A percentile compares a stretch with the other conserved stretches of the same genome.
Evolutionary conservation across 306 rosid genomes (phyloP).

Genomic region (Citrullus amarus): DNA sequence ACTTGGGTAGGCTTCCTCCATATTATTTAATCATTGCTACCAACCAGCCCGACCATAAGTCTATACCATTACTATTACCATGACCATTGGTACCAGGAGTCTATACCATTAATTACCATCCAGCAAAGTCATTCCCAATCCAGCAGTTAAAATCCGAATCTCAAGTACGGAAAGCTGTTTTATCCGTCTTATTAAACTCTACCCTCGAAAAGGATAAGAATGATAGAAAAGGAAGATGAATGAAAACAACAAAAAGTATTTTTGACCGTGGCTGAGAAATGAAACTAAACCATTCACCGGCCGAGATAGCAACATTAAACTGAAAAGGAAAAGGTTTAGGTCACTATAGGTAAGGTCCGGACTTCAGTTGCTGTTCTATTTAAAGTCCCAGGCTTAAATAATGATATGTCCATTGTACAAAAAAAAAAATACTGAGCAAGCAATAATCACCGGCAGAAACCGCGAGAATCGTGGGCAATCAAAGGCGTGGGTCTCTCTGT

Average conservation of each 20-base stretch:
- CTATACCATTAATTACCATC: neutral
- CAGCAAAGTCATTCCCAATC: neutral
- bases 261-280: neutral
- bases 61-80: neutral
- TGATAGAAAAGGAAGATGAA: neutral
- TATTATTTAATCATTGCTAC: neutral
- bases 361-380: neutral
- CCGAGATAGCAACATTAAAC: neutral
- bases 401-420: neutral
- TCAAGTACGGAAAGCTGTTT: neutral
- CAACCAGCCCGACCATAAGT: neutral
- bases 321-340: neutral
- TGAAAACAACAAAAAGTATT: neutral
- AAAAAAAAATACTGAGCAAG: neutral
- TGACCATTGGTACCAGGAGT: neutral
- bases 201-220: neutral
- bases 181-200: neutral
- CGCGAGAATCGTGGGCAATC: constrained; percentile 9
- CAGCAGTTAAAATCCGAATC: neutral
- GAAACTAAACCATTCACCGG: neutral
- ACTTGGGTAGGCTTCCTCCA: neutral
- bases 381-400: neutral
- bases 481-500: constrained; percentile 9
- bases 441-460: constrained; percentile 1
- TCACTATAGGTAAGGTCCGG: neutral